Conservation (phyloP, 441 rosid genomes). For the Euphorbia celastroides region DNA sequence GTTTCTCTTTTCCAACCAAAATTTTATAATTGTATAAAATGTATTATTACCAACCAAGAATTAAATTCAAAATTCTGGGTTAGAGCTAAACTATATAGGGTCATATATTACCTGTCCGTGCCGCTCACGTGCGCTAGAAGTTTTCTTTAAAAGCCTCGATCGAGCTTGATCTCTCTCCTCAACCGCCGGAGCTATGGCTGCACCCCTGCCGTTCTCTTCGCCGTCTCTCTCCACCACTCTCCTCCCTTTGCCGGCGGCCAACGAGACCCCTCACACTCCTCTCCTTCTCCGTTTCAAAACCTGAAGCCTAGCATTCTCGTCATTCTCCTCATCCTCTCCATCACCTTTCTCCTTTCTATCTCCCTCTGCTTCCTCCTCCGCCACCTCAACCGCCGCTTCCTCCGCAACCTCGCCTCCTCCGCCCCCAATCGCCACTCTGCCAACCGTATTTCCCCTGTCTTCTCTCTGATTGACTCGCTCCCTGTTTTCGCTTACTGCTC, state of each 20-base stretch:
- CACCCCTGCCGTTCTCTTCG: constrained; percentile 11
- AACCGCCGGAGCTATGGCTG: background rate
- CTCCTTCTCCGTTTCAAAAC: constrained; percentile 34
- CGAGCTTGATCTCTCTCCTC: background rate
- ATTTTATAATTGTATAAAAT: no score
- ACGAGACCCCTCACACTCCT: constrained; percentile 8
- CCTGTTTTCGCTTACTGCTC: constrained; percentile 74
- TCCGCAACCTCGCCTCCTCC: constrained; percentile 29
- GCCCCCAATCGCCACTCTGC: no score
- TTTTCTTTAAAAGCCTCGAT: background rate
- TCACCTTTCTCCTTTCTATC: constrained; percentile 52
- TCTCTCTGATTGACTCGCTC: constrained; percentile 51
- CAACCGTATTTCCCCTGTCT: constrained; percentile 40
- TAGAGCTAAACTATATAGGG: background rate
- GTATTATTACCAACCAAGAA: background rate
- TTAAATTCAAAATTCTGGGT: background rate
- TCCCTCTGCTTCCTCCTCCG: constrained; percentile 77
- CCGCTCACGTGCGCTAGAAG: background rate
- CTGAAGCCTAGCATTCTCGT: constrained; percentile 58
- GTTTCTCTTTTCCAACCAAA: no score
- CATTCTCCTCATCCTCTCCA: constrained; percentile 51
- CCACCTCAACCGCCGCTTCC: constrained; percentile 50
- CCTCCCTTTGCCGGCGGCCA: constrained; percentile 1
- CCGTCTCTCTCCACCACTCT: constrained; percentile 19
- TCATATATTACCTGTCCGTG: background rate